phyloP scores from a whole-genome alignment of 257 asterid genomes.

The Solanum piurae region DNA sequence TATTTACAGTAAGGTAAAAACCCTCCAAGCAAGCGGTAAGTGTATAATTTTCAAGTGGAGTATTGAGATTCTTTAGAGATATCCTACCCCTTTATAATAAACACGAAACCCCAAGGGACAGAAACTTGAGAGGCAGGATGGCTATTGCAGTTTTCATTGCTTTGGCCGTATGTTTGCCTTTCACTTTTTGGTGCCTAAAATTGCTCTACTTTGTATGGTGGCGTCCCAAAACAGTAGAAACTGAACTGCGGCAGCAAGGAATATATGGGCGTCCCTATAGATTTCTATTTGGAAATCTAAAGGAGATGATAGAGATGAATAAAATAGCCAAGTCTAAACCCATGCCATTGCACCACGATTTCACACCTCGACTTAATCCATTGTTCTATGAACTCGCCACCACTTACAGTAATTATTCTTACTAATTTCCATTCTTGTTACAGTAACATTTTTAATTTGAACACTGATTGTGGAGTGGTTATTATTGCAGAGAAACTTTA shows the following conservation, averaged over 20 bases:
- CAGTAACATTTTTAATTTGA: background rate
- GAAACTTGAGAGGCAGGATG: background rate
- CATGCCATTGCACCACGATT: slow-evolving; percentile 15
- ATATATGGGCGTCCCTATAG: slow-evolving; percentile 15
- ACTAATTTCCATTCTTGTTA: too few relatives aligned
- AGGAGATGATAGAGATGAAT: background rate
- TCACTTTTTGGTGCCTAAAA: background rate
- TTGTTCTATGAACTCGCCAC: slow-evolving; percentile 4
- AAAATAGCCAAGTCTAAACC: slow-evolving; percentile 15
- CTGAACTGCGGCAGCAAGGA: slow-evolving; percentile 5
- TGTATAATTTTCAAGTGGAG: background rate
- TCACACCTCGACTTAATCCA: slow-evolving; percentile 11
- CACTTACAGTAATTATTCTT: slow-evolving; percentile 4
- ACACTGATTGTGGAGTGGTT: background rate
- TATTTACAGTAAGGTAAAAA: background rate
- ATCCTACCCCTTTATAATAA: background rate
- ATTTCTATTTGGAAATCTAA: slow-evolving; percentile 12
- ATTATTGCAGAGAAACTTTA: background rate
- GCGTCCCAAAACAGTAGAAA: slow-evolving; percentile 18
- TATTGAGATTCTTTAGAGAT: background rate
- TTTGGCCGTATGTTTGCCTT: background rate
- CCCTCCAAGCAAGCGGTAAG: background rate
- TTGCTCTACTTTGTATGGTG: slow-evolving; percentile 7
- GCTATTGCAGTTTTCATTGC: background rate
- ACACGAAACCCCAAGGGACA: background rate